Conservation (phyloP, 768 basidiomycete genomes). For the Filobasidium floriforme region DNA sequence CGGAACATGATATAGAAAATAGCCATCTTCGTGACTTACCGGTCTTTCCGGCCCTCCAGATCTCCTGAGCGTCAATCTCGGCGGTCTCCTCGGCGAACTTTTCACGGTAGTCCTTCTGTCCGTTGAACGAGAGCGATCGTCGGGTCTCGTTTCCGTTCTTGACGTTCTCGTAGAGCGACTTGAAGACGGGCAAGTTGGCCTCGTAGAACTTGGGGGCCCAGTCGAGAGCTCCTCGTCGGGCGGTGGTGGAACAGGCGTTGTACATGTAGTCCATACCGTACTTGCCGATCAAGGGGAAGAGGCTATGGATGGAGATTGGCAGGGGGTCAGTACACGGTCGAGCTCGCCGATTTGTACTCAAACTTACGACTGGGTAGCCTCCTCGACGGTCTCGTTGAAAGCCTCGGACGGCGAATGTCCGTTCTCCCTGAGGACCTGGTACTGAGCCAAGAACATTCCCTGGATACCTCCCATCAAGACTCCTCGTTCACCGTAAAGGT, state of each 20-base stretch:
- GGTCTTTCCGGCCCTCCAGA: slow-evolving; percentile 93
- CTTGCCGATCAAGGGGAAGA: slow-evolving; percentile 91
- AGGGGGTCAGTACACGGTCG: not conserved
- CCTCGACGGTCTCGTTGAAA: slow-evolving; percentile 98
- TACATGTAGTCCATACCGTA: slow-evolving; percentile 99
- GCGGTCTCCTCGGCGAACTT: slow-evolving; percentile 85
- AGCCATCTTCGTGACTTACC: slow-evolving; percentile 45
- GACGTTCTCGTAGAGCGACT: slow-evolving; percentile 89
- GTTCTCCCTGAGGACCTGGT: slow-evolving; percentile 50
- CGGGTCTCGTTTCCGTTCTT: slow-evolving; percentile 92
- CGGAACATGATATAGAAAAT: not conserved
- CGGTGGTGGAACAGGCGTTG: slow-evolving; percentile 97
- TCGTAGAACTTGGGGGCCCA: slow-evolving; percentile 90
- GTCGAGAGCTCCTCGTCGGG: slow-evolving; percentile 96
- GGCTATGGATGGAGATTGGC: slow-evolving; percentile 61
- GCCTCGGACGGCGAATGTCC: slow-evolving; percentile 94
- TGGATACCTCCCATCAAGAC: slow-evolving; percentile 98
- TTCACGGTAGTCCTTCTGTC: slow-evolving; percentile 80
- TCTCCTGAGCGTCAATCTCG: slow-evolving; percentile 96
- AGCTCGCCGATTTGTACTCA: not conserved
- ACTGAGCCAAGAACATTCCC: slow-evolving; percentile 98
- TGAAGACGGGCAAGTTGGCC: slow-evolving; percentile 88
- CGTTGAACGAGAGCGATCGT: slow-evolving; percentile 93
- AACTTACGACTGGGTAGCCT: slow-evolving; percentile 61
- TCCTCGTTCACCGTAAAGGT: slow-evolving; percentile 98